Base-by-base conservation (phyloP, 2,329 filamentous ascomycete species). In the Shiraia sp. region DNA sequence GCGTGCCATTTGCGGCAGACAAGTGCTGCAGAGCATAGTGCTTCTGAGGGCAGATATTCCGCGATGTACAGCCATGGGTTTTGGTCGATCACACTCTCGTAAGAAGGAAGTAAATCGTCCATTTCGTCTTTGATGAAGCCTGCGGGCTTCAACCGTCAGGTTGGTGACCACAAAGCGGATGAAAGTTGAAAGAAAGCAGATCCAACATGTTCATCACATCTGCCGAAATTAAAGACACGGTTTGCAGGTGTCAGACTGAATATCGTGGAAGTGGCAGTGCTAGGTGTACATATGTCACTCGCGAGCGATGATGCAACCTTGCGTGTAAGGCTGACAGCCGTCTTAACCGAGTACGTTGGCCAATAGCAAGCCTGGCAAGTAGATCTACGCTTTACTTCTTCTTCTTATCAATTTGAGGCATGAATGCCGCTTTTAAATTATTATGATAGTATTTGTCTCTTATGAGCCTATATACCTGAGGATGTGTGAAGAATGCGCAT, bases 71-170 rank as follows among this genome's bases (percentile, higher is more conserved):
- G 62, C 78, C 79, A 82, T 28, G 74, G 73, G 55, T 83, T 76
- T 51, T 76, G 72, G 42, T 73, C 66, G 9, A 77, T 79, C 37
- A 79, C 80, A 32, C 71, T 74, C 54, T 81, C 73, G 59, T 84
- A 85, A n/a, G 79, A 80, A 4, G 81, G 81, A 22, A 79, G 79
- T 36, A 79, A 71, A 36, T 77, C 73, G 55, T 83, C 79, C 79
- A 82, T 82, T 13, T 15, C 30, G 6, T 25, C 8, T 6, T 7
- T 25, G 6, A 12, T 7, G 14, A 19, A 7, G 6, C 14, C n/a
- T 12, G 6, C 15, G 6, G 19, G 16, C 31, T 33, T 39, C 28
- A 32, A 16, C 10, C 15, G 13, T 15, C 33, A 19, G 24, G 3
- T 9, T 15, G 24, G 14, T 35, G 22, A 15, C 15, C 8, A 25